Base-by-base conservation (phyloP, 805 yeast species). In the Lipomyces anomalus region DNA sequence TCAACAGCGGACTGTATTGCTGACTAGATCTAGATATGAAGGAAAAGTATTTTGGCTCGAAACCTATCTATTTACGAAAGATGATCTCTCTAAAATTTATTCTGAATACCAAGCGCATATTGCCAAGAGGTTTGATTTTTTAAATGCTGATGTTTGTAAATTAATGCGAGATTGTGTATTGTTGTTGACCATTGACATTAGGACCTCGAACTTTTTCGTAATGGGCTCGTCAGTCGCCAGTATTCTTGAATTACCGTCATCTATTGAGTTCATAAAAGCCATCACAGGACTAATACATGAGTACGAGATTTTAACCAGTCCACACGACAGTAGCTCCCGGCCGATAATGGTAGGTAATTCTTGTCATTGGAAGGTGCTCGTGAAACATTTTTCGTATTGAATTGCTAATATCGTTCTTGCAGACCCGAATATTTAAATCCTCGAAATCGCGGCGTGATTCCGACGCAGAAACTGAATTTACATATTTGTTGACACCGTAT, bases 161-260 rank as follows among this genome's bases (percentile, higher is more conserved):
- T 26, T 13, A 13, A 13, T 13, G 13, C 9, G 30, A 26, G 13
- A 13, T 26, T 9, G 30, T 9, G 9, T 9, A 9, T 13, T 9
- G 30, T 13, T 9, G 11, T 9, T 9, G 30, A 9, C 11, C 30
- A 13, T 13, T 26, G 30, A 26, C 30, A 9, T 22, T 22, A 40
- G 43, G 23, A 18, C 43, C 23, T 21, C 28, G 42, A 33, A 34
- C 29, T 30, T 20, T 7, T 40, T 22, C 21, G 5, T 13, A 7
- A 17, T 40, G 6, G 43, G 43, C 43, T 7, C 33, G 16, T 40
- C 43, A 11, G n/a, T 40, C 6, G 20, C 43, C 18, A 21, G 9
- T 16, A 13, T 40, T n/a, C 36, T 40, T 5, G 38, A 32, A 33
- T 13, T 17, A 22, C 13, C 22, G 18, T 21, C 21, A n/a, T 18